Evolutionary conservation across 805 yeast species (phyloP).

Genomic region (Komagataella mondaviorum): DNA sequence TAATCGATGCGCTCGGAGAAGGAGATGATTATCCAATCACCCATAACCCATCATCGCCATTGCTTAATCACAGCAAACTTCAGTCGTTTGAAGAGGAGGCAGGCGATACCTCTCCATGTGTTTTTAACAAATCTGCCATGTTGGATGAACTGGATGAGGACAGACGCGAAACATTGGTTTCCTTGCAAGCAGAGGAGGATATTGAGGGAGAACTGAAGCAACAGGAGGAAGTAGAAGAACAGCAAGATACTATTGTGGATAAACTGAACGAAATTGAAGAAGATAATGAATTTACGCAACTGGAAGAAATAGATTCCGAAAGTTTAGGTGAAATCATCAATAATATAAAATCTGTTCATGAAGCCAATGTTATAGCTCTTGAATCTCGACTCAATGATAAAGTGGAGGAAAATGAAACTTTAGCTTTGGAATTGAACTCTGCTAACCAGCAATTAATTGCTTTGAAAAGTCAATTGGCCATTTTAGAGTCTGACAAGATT

Average conservation of each 20-base stretch:
- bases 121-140: background rate
- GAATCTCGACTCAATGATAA: background rate
- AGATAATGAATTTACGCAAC: background rate
- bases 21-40: background rate
- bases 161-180: background rate
- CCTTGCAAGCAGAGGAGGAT: background rate
- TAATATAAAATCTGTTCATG: background rate
- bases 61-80: background rate
- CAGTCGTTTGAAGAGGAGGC: background rate
- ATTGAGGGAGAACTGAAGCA: conserved; percentile 9
- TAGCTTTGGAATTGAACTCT: background rate
- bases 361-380: background rate
- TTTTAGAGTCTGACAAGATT: background rate
- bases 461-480: background rate
- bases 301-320: background rate
- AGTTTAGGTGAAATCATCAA: conserved; percentile 2
- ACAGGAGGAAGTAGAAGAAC: conserved; percentile 6
- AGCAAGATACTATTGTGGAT: conserved; percentile 4
- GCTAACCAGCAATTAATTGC: background rate
- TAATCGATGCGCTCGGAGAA: conserved; percentile 8
- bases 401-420: background rate
- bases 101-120: background rate
- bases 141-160: background rate
- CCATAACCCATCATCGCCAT: background rate
- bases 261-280: conserved; percentile 1